A percentile compares a stretch with the other conserved stretches of the same genome.
phyloP scores from a whole-genome alignment of 805 yeast genomes.

The Scheffersomyces spartinae region DNA sequence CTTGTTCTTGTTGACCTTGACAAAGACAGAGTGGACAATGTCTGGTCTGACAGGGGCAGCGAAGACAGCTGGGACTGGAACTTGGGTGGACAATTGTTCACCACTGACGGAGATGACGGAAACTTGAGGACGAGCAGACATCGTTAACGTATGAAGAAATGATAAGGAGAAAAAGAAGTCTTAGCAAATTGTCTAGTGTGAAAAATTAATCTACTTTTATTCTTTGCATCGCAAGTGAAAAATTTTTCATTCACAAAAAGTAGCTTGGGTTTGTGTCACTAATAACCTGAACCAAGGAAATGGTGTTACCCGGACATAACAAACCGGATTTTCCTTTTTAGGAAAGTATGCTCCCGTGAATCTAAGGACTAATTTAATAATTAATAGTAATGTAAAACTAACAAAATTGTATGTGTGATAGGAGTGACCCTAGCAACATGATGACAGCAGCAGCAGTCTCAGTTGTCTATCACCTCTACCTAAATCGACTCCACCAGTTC shows the following conservation, averaged over 20 bases:
- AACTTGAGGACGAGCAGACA: constrained; percentile 86
- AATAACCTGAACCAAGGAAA: too few species aligned
- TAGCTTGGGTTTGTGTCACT: background rate
- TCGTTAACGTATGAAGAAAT: constrained; percentile 16
- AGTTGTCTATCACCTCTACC: constrained; percentile 16
- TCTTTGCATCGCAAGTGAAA: constrained; percentile 4
- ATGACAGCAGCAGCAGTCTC: too few species aligned
- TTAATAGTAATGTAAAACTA: background rate
- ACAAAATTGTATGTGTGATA: background rate
- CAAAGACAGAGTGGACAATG: constrained; percentile 97
- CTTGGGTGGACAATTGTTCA: constrained; percentile 70
- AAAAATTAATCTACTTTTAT: background rate
- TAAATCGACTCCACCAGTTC: constrained; percentile 26
- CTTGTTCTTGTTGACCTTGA: constrained; percentile 99
- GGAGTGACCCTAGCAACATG: background rate
- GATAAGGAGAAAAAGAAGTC: constrained; percentile 4
- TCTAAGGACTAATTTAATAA: background rate
- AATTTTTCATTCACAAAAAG: constrained; percentile 6
- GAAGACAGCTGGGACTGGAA: constrained; percentile 97
- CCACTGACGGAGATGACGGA: constrained; percentile 86
- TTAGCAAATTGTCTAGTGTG: background rate
- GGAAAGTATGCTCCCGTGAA: background rate
- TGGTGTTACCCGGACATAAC: too few species aligned
- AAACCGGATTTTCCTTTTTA: background rate
- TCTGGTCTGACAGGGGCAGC: constrained; percentile 99